Evolutionary conservation across 768 basidiomycete species (phyloP), one percentile per base, ranked within the genome.

Genomic region (Boletus vermiculosoides): DNA sequence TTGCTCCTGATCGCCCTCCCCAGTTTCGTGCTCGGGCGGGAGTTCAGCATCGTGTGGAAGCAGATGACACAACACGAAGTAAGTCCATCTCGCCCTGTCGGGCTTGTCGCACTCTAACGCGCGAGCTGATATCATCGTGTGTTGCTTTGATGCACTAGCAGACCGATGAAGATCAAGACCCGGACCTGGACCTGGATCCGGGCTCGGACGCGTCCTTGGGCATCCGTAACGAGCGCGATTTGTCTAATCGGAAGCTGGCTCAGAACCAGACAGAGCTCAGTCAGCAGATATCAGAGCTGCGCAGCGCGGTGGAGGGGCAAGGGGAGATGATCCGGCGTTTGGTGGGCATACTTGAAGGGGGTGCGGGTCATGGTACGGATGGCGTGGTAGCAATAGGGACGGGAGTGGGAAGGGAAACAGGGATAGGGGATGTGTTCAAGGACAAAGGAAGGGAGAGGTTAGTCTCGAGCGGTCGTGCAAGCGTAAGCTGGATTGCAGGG

Each of bases 31-130:
- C 83, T 97, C 15, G 94, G 94, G 0, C 76, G 93, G 37, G 93
- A 97, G 68, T 97, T 97, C 69, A 92, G 91, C 57, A 76, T 87
- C 13, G 90, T 94, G 1, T 97, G 93, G 89, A 92, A 94, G 55
- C 80, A 79, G 31, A 92, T 94, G 90, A 79, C 78, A 0, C 73
- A 68, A 20, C 71, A 78, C 48, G 73, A 78, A 45, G 82, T 79
- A 42, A n/a, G 77, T 57, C 41, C 28, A 3, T 23, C 0, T 20
- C 5, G 15, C n/a, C 37, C n/a, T 20, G 1, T 4, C 16, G 4
- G 40, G 20, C n/a, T 28, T 25, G 15, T 25, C 45, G 6, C 12
- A 5, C 18, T 34, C 37, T 55, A 3, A 56, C 18, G 7, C 30
- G 12, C 1, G 33, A 3, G 30, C 12, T 49, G 25, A 30, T 25